phyloP scores from a whole-genome alignment of 2,329 filamentous ascomycete species.

The Ascosphaera pollenicola region DNA sequence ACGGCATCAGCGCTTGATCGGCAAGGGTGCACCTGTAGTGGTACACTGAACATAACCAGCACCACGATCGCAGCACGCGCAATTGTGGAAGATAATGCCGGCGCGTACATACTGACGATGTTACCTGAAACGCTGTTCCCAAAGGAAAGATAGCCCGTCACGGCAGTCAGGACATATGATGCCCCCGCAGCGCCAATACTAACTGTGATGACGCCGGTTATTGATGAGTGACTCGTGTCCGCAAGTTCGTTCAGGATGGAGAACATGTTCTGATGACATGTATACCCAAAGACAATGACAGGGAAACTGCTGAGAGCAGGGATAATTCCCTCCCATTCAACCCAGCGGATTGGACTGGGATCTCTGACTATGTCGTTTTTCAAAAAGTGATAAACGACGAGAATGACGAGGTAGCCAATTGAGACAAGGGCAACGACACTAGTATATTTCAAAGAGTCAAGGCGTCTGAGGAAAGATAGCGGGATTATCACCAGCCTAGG shows the following conservation, averaged over 20 bases:
- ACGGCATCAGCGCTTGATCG: slow-evolving; percentile 88
- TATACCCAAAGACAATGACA: slow-evolving; percentile 97
- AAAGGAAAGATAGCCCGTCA: slow-evolving; percentile 91
- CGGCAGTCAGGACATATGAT: slow-evolving; percentile 76
- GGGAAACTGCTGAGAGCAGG: slow-evolving; percentile 68
- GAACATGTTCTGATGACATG: slow-evolving; percentile 99
- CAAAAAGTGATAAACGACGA: slow-evolving; percentile 83
- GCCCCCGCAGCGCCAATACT: slow-evolving; percentile 76
- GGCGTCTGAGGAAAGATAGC: slow-evolving; percentile 67
- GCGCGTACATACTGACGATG: slow-evolving; percentile 74
- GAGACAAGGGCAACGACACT: slow-evolving; percentile 77
- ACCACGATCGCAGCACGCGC: slow-evolving; percentile 89
- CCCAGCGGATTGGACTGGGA: slow-evolving; percentile 50
- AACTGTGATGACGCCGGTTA: slow-evolving; percentile 54
- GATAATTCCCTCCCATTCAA: slow-evolving; percentile 60
- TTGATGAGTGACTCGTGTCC: slow-evolving; percentile 57
- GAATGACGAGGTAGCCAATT: slow-evolving; percentile 78
- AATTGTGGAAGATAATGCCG: slow-evolving; percentile 67
- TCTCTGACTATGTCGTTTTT: slow-evolving; percentile 52
- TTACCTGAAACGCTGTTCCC: slow-evolving; percentile 78
- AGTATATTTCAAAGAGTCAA: slow-evolving; percentile 95
- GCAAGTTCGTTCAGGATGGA: slow-evolving; percentile 90
- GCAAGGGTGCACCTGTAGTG: slow-evolving; percentile 87
- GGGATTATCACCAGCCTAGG: slow-evolving; percentile 72
- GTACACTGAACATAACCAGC: slow-evolving; percentile 89